Evolutionary conservation across 2,329 filamentous ascomycete species (phyloP), one percentile per base, ranked within the genome.

Genomic region (Ophiostoma pallidulum): DNA sequence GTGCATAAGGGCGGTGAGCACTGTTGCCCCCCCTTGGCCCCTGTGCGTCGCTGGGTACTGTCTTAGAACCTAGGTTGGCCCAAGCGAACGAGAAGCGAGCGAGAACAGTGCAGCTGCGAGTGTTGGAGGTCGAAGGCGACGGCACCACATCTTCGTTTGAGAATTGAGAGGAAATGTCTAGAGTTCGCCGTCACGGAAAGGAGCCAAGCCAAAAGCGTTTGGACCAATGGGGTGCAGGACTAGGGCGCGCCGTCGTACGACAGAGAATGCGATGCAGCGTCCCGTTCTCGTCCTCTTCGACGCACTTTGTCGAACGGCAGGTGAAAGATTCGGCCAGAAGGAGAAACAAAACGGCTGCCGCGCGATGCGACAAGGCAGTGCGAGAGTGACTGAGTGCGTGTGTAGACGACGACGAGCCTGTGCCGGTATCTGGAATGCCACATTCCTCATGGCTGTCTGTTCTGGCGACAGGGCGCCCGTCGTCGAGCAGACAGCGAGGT

Each of bases 151-250:
- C n/a, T n/a, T n/a, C n/a, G n/a, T n/a, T n/a, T n/a, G n/a, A n/a
- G n/a, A n/a, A n/a, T n/a, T n/a, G n/a, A n/a, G n/a, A n/a, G n/a
- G n/a, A n/a, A n/a, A n/a, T n/a, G n/a, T n/a, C n/a, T n/a, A n/a
- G n/a, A n/a, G n/a, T n/a, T n/a, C n/a, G n/a, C n/a, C n/a, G n/a
- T n/a, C n/a, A n/a, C n/a, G n/a, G n/a, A n/a, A n/a, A 35, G 14
- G 19, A 35, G 14, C 20, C 12, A 19, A 44, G 41, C 41, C n/a
- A 37, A 37, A 32, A 29, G 32, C 41, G 20, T 16, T 13, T 26
- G 41, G 41, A 14, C 41, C 41, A 35, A 43, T 43, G 19, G 41
- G n/a, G 41, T 20, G 31, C 41, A 43, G 24, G 29, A 38, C 16
- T 18, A 9, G 12, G 16, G 16, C 26, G 18, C 18, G 18, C 33